Conservation (phyloP, 1,139 yeast genomes). For the Hyphopichia burtonii region DNA sequence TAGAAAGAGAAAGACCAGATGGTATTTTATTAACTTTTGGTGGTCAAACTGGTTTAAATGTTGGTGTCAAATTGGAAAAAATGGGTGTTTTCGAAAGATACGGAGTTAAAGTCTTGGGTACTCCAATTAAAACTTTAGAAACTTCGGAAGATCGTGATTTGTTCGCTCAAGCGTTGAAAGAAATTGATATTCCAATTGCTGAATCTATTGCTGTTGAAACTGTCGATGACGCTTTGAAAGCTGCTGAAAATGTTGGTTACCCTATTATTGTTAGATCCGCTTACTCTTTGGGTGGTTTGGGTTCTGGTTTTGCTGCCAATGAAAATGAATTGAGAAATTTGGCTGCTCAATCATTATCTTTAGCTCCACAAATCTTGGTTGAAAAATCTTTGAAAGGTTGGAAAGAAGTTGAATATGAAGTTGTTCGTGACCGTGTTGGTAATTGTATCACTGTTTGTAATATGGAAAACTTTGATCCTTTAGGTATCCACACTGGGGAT, state of each 20-base stretch:
- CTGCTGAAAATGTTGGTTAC: conserved; percentile 85
- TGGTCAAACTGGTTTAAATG: conserved; percentile 96
- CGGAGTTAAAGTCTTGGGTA: conserved; percentile 95
- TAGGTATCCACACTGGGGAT: conserved; percentile 99
- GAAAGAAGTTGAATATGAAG: conserved; percentile 99
- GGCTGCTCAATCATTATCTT: conserved; percentile 90
- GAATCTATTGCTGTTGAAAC: conserved; percentile 81
- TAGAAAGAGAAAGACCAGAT: conserved; percentile 92
- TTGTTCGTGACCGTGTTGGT: conserved; percentile 95
- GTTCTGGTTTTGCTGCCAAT: conserved; percentile 96
- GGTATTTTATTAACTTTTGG: conserved; percentile 97
- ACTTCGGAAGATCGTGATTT: conserved; percentile 98
- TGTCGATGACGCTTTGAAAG: conserved; percentile 77
- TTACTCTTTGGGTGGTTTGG: conserved; percentile 95
- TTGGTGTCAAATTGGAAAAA: conserved; percentile 82
- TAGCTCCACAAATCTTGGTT: conserved; percentile 93
- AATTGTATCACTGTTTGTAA: conserved; percentile 99
- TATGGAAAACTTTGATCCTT: conserved; percentile 98
- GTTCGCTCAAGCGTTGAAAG: conserved; percentile 92
- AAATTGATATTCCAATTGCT: conserved; percentile 93
- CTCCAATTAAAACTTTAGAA: conserved; percentile 91
- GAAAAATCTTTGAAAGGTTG: conserved; percentile 98
- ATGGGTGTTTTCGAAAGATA: conserved; percentile 83
- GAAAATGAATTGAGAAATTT: conserved; percentile 78
- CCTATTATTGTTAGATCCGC: conserved; percentile 99